These are phyloP conservation scores for Phytopythium cucurbitacearum DNA, from an alignment of 352 stramenopile species.

Conservation along the genomic window DNA sequence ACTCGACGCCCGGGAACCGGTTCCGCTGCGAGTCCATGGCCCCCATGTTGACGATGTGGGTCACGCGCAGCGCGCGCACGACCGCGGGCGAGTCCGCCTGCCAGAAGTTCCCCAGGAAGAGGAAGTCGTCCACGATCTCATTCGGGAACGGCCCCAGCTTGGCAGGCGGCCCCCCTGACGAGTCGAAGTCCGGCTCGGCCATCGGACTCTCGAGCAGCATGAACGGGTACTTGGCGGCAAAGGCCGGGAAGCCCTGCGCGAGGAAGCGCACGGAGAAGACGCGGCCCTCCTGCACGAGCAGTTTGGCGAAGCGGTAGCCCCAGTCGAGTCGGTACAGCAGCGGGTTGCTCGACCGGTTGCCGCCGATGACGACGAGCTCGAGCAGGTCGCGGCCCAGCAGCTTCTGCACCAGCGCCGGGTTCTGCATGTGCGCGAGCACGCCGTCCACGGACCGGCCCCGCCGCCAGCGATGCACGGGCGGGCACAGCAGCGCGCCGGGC, in stretches of 20 bases:
- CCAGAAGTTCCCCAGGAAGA: slow-evolving; percentile 80
- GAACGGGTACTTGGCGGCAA: slow-evolving; percentile 70
- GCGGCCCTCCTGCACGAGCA: slow-evolving; percentile 56
- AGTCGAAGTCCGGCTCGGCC: slow-evolving; percentile 3
- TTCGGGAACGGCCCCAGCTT: slow-evolving; percentile 54
- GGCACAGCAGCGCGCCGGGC: slow-evolving; percentile 50
- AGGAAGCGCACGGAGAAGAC: slow-evolving; percentile 76
- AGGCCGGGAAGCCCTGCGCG: slow-evolving; percentile 53
- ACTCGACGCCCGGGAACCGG: slow-evolving; percentile 47
- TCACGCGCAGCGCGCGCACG: slow-evolving; percentile 54
- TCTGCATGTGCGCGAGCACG: slow-evolving; percentile 30
- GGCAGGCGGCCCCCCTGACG: slow-evolving; percentile 1
- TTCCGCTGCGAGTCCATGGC: slow-evolving; percentile 55
- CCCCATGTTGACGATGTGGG: slow-evolving; percentile 72
- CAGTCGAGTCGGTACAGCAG: slow-evolving; percentile 65
- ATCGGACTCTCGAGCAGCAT: slow-evolving; percentile 12
- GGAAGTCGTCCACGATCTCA: slow-evolving; percentile 68
- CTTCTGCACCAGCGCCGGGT: slow-evolving; percentile 34
- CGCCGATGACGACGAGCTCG: slow-evolving; percentile 64
- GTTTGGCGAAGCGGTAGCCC: slow-evolving; percentile 59
- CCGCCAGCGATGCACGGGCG: slow-evolving; percentile 17
- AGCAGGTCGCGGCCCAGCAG: slow-evolving; percentile 56
- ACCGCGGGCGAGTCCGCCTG: slow-evolving; percentile 62
- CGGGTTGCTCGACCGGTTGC: slow-evolving; percentile 37
- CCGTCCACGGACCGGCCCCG: slow-evolving; percentile 43